Evolutionary conservation across 2,329 filamentous ascomycete genomes (phyloP).

Genomic region (Aspergillus intermedius): DNA sequence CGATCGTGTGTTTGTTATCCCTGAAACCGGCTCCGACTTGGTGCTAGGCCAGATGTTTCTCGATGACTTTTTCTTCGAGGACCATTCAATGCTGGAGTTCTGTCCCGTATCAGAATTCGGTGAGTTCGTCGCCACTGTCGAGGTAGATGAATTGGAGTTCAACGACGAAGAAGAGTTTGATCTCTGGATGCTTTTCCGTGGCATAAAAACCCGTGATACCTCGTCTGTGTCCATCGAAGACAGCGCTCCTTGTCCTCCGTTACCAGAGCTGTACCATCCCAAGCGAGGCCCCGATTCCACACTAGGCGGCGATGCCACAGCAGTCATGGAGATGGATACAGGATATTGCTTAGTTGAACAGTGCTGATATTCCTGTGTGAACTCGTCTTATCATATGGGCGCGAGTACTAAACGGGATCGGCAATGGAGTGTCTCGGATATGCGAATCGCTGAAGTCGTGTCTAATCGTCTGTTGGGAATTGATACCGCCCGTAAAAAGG

Average conservation of each 20-base stretch:
- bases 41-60: slow-evolving; percentile 57
- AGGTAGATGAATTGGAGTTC: slow-evolving; percentile 53
- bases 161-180: slow-evolving; percentile 88
- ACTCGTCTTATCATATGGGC: slow-evolving; percentile 11
- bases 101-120: slow-evolving; percentile 35
- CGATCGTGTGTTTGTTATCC: slow-evolving; percentile 55
- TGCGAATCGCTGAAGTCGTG: neutral
- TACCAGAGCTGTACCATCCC: slow-evolving; percentile 54
- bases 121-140: slow-evolving; percentile 28
- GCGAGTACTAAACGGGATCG: slow-evolving; percentile 1
- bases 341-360: slow-evolving; percentile 9
- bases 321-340: slow-evolving; percentile 51
- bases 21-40: slow-evolving; percentile 60
- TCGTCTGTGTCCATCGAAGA: slow-evolving; percentile 77
- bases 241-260: slow-evolving; percentile 54
- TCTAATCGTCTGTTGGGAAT: neutral
- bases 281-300: slow-evolving; percentile 56
- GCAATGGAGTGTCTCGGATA: neutral
- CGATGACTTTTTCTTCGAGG: slow-evolving; percentile 41
- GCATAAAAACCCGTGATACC: slow-evolving; percentile 79
- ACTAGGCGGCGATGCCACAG: slow-evolving; percentile 58
- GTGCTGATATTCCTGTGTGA: slow-evolving; percentile 3
- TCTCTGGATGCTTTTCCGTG: slow-evolving; percentile 78
- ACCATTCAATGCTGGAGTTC: slow-evolving; percentile 32
- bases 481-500: neutral